Conservation (phyloP, 2,329 filamentous ascomycete species). For the Gnomoniopsis smithogilvyi region DNA sequence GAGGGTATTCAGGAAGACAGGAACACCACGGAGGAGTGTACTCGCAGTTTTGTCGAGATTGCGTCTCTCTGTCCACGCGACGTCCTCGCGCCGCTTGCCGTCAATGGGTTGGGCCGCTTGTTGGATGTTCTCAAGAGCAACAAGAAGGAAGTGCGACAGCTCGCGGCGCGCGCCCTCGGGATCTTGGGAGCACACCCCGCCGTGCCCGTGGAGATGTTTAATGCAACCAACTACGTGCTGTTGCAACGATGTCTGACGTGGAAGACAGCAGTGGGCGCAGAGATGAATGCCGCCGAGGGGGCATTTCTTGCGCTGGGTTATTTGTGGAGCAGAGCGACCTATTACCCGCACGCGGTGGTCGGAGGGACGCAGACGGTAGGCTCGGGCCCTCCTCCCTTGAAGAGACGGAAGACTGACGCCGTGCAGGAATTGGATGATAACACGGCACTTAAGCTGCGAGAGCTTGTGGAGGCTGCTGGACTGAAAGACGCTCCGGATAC, state of each 20-base stretch:
- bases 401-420: slow-evolving; percentile 9
- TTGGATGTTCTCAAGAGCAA: slow-evolving; percentile 66
- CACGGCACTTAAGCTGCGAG: neutral
- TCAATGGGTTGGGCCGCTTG: slow-evolving; percentile 51
- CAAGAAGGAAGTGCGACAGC: slow-evolving; percentile 62
- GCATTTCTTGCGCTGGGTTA: slow-evolving; percentile 43
- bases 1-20: slow-evolving; percentile 50
- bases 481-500: neutral
- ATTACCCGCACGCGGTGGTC: slow-evolving; percentile 30
- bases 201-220: slow-evolving; percentile 6
- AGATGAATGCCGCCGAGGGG: slow-evolving; percentile 45
- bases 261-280: slow-evolving; percentile 42
- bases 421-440: neutral
- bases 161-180: slow-evolving; percentile 70
- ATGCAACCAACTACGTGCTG: slow-evolving; percentile 34
- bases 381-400: neutral
- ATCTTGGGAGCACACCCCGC: slow-evolving; percentile 68
- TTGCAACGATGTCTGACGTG: slow-evolving; percentile 54
- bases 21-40: slow-evolving; percentile 43
- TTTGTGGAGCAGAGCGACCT: slow-evolving; percentile 40
- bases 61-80: slow-evolving; percentile 42
- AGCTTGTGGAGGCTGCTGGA: slow-evolving; percentile 1
- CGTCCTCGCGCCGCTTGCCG: slow-evolving; percentile 34
- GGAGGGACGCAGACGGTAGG: neutral
- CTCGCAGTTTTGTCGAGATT: slow-evolving; percentile 51